A percentile compares a stretch with the other conserved stretches of the same genome.
phyloP scores from a whole-genome alignment of 2,329 filamentous ascomycete genomes.

The Cercospora sp. region DNA sequence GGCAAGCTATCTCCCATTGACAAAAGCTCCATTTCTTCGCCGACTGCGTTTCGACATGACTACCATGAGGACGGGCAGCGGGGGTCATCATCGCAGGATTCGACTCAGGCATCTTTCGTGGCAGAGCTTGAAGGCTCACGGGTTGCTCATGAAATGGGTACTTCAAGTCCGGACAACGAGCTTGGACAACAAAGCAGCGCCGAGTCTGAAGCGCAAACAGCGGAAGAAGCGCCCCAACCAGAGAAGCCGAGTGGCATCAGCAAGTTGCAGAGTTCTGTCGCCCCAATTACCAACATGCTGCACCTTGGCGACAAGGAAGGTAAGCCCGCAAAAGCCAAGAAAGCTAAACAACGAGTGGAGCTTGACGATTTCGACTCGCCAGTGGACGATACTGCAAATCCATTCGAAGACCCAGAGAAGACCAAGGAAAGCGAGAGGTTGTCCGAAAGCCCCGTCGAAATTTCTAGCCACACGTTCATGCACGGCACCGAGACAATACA shows the following conservation, averaged over 20 bases:
- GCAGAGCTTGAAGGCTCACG: slow-evolving; percentile 43
- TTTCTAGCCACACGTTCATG: slow-evolving; percentile 55
- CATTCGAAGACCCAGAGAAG: slow-evolving; percentile 42
- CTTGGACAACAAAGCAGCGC: slow-evolving; percentile 1
- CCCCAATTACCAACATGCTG: slow-evolving; percentile 48
- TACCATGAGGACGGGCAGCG: slow-evolving; percentile 15
- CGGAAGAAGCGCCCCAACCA: slow-evolving; percentile 16
- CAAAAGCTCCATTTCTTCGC: slow-evolving; percentile 17
- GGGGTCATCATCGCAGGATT: slow-evolving; percentile 21
- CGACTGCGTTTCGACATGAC: slow-evolving; percentile 10
- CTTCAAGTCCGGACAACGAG: slow-evolving; percentile 30
- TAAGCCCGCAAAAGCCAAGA: slow-evolving; percentile 59
- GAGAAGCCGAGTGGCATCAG: slow-evolving; percentile 24
- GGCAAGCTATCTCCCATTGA: slow-evolving; percentile 31
- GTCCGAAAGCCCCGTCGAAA: slow-evolving; percentile 68
- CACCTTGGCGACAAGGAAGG: slow-evolving; percentile 44
- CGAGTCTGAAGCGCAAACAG: slow-evolving; percentile 15
- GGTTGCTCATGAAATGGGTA: slow-evolving; percentile 43
- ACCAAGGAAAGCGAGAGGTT: slow-evolving; percentile 48
- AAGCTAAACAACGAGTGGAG: slow-evolving; percentile 63
- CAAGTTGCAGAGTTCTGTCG: slow-evolving; percentile 26
- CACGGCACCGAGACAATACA: slow-evolving; percentile 42
- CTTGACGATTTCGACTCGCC: slow-evolving; percentile 70
- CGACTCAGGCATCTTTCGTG: slow-evolving; percentile 29
- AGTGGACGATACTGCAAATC: slow-evolving; percentile 42